phyloP scores from a whole-genome alignment of 768 basidiomycete genomes.

The Leucogyrophana mollusca region DNA sequence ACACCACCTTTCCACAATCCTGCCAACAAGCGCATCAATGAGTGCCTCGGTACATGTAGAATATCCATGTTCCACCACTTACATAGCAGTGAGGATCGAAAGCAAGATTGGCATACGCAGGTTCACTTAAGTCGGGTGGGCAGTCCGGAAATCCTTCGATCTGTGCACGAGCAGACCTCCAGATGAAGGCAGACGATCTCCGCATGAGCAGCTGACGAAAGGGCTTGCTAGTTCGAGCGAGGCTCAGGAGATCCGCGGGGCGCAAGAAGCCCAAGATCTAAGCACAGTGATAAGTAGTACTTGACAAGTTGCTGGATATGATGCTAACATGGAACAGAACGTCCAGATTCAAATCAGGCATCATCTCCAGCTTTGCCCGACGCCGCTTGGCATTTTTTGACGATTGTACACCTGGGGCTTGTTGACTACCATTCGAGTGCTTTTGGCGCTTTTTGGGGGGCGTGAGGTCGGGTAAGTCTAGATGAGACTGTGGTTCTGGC shows the following conservation, averaged over 20 bases:
- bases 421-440: too few relatives aligned
- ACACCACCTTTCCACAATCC: not conserved
- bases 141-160: constrained; percentile 21
- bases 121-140: constrained; percentile 13
- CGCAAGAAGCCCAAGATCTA: constrained; percentile 39
- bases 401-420: too few relatives aligned
- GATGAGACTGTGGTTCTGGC: too few relatives aligned
- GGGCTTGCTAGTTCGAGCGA: constrained; percentile 35
- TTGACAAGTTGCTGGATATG: constrained; percentile 21
- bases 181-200: constrained; percentile 22
- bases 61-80: constrained; percentile 7
- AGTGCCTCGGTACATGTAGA: not conserved
- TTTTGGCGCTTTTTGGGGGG: too few relatives aligned
- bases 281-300: constrained; percentile 34
- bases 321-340: constrained; percentile 23
- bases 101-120: constrained; percentile 11
- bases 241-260: constrained; percentile 39
- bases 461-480: too few relatives aligned
- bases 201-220: constrained; percentile 33
- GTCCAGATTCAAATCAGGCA: constrained; percentile 6
- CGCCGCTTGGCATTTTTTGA: too few relatives aligned
- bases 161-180: constrained; percentile 35
- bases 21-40: not conserved
- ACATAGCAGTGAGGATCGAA: constrained; percentile 18
- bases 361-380: too few relatives aligned